Conservation (phyloP, 1,139 yeast species). For the Yamadazyma diospyri region DNA sequence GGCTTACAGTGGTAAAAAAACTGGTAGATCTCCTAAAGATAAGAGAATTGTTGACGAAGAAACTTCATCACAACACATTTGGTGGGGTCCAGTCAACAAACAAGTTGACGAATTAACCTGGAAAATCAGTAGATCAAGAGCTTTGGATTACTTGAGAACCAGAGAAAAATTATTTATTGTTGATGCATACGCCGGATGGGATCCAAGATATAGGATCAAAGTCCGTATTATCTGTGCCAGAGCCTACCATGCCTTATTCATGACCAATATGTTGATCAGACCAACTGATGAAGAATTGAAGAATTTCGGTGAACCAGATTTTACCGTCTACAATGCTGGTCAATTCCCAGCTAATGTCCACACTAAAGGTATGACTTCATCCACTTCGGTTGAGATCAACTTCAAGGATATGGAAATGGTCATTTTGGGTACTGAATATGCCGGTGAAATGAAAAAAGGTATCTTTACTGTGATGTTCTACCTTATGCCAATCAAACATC, state of each 20-base stretch:
- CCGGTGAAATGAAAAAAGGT: slow-evolving; percentile 99
- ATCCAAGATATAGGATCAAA: slow-evolving; percentile 95
- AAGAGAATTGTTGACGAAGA: slow-evolving; percentile 96
- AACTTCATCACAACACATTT: slow-evolving; percentile 75
- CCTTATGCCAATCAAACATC: slow-evolving; percentile 93
- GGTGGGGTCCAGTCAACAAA: slow-evolving; percentile 99
- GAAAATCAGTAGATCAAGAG: slow-evolving; percentile 95
- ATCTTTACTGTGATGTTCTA: slow-evolving; percentile 98
- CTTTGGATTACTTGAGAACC: slow-evolving; percentile 94
- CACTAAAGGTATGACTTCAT: slow-evolving; percentile 96
- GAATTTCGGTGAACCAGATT: slow-evolving; percentile 95
- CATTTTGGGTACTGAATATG: slow-evolving; percentile 96
- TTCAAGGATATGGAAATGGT: slow-evolving; percentile 99
- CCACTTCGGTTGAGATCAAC: slow-evolving; percentile 94
- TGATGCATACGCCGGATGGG: slow-evolving; percentile 99
- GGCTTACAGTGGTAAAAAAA: slow-evolving; percentile 93
- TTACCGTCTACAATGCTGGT: slow-evolving; percentile 98
- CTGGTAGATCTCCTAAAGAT: slow-evolving; percentile 98
- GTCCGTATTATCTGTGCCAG: slow-evolving; percentile 97
- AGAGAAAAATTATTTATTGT: slow-evolving; percentile 92
- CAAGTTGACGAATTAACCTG: slow-evolving; percentile 93
- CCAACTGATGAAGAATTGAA: slow-evolving; percentile 88
- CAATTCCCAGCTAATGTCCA: slow-evolving; percentile 97
- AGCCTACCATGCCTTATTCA: slow-evolving; percentile 96
- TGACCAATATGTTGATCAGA: slow-evolving; percentile 97